Base-by-base conservation (phyloP, 148 eudicot species). In the Rhododendron molle region DNA sequence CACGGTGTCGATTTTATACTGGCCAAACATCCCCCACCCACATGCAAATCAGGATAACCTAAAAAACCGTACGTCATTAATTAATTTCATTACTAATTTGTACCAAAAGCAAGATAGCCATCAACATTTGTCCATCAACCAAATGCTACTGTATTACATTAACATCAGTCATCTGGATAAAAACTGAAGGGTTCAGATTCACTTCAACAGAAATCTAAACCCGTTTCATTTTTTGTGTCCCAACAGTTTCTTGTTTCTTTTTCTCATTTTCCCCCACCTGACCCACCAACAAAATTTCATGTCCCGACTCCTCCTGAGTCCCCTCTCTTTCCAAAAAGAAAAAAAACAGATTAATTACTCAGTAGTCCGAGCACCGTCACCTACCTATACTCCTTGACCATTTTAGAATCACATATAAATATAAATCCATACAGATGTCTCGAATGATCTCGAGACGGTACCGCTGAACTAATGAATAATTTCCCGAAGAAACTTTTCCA, bases 31-130 rank as follows among this genome's bases (percentile, higher is more conserved):
- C 65, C 65, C 65, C 65, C n/a, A 71, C 54, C 84, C 34, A 82
- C 84, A 82, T 82, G 40, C 67, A 40, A 77, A 77, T 44, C 52
- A 44, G 52, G 81, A 43, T 36, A 76, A 76, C 58, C 58, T 44
- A 34, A 78, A 78, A 47, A 47, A 46, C 16, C 34, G 26, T 15
- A 78, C 49, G 49, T 78, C 38, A 74, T 74, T 36, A 76, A 74
- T 74, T 36, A 76, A 76, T 40, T 76, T 76, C 80, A 76, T 76
- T 76, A 76, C 5, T 40, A 40, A 40, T 40, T 76, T 76, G 50
- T 40, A 18, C 47, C 7, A 7, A 38, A 36, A 38, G 5, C 5
- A 38, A 16, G 49, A 76, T 36, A 7, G 47, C 26, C 47, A 21
- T 36, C 11, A 18, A 20, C 23, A n/a, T n/a, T n/a, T n/a, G n/a